These are phyloP conservation scores for Cercospora brassicicola DNA, from an alignment of 2,329 filamentous ascomycete genomes.

Conservation along the genomic window DNA sequence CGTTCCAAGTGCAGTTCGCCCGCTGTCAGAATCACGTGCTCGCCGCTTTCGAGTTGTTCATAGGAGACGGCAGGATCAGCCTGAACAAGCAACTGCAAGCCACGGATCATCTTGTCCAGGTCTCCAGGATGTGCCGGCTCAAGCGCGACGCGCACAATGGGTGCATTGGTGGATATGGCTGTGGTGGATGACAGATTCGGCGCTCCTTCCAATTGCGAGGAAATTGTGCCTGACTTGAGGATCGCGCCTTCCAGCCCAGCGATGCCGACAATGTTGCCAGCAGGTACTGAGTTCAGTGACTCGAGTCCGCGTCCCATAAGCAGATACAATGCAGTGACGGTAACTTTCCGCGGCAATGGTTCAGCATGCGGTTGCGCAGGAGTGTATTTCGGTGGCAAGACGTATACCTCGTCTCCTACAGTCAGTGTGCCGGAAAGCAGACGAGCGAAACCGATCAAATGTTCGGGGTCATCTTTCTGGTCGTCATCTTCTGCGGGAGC, in stretches of 20 bases:
- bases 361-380: slow-evolving; percentile 71
- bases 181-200: slow-evolving; percentile 87
- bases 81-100: slow-evolving; percentile 82
- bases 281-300: slow-evolving; percentile 77
- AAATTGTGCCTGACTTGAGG: slow-evolving; percentile 93
- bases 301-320: slow-evolving; percentile 93
- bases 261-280: slow-evolving; percentile 93
- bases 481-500: slow-evolving; percentile 53
- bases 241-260: slow-evolving; percentile 88
- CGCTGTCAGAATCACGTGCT: slow-evolving; percentile 91
- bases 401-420: slow-evolving; percentile 87
- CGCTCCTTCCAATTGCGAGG: slow-evolving; percentile 79
- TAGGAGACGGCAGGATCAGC: slow-evolving; percentile 96
- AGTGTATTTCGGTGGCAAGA: slow-evolving; percentile 89
- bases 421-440: slow-evolving; percentile 88
- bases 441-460: slow-evolving; percentile 89
- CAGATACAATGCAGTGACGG: slow-evolving; percentile 84
- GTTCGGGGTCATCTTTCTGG: slow-evolving; percentile 71
- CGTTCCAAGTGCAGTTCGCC: slow-evolving; percentile 92
- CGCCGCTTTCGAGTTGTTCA: slow-evolving; percentile 85
- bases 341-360: slow-evolving; percentile 77
- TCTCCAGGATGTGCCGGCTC: slow-evolving; percentile 89
- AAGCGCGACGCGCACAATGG: slow-evolving; percentile 93
- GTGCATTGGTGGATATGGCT: slow-evolving; percentile 67
- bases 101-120: slow-evolving; percentile 90